phyloP scores from a whole-genome alignment of 1,284 basidiomycete species.

The Hemileia vastatrix region DNA sequence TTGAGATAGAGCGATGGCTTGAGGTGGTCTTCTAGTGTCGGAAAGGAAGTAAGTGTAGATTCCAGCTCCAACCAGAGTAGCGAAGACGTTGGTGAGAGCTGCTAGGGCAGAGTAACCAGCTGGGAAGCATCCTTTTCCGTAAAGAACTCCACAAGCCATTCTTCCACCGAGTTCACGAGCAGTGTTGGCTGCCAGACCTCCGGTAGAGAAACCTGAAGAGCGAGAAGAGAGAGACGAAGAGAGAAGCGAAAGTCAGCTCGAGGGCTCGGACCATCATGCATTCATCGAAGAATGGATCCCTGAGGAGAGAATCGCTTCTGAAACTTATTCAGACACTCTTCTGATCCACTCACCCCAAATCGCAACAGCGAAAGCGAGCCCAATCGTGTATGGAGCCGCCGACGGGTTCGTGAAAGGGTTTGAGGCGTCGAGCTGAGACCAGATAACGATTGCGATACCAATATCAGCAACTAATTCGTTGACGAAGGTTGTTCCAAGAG shows the following conservation, averaged over 20 bases:
- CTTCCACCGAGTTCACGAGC: conserved; percentile 33
- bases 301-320: neutral
- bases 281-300: too few species aligned
- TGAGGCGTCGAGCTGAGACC: conserved; percentile 32
- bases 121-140: conserved; percentile 34
- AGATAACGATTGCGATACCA: conserved; percentile 32
- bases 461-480: conserved; percentile 35
- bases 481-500: conserved; percentile 29
- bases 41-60: conserved; percentile 37
- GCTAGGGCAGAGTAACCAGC: conserved; percentile 30
- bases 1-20: conserved; percentile 26
- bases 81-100: conserved; percentile 34
- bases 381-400: conserved; percentile 34
- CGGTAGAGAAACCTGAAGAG: conserved; percentile 26
- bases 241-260: neutral
- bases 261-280: neutral
- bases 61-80: conserved; percentile 28
- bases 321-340: neutral
- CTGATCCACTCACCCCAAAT: conserved; percentile 24
- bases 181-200: conserved; percentile 33
- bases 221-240: neutral
- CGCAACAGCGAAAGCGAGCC: conserved; percentile 31
- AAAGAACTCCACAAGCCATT: conserved; percentile 33
- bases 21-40: conserved; percentile 32
- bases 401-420: conserved; percentile 33